These are phyloP conservation scores for Paecilomyces variotii DNA, from an alignment of 2,329 filamentous ascomycete species.

Conservation along the genomic window DNA sequence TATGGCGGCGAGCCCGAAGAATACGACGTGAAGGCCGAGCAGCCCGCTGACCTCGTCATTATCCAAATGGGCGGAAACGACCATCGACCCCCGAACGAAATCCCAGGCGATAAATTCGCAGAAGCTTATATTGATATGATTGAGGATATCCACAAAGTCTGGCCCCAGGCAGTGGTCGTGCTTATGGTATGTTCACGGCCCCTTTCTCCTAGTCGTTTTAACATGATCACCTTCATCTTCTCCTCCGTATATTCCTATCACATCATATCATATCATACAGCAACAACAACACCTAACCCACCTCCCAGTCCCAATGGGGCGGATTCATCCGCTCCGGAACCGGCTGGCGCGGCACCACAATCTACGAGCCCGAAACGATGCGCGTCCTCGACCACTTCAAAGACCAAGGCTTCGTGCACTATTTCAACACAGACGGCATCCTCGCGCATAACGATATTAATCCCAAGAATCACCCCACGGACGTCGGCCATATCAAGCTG, in stretches of 20 bases:
- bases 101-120: conserved; percentile 30
- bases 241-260: neutral
- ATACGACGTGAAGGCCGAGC: conserved; percentile 16
- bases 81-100: conserved; percentile 34
- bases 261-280: neutral
- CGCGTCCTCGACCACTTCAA: conserved; percentile 47
- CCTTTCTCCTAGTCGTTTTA: too few species aligned
- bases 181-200: conserved; percentile 21
- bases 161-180: conserved; percentile 36
- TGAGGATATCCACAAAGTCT: conserved; percentile 31
- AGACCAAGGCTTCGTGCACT: conserved; percentile 47
- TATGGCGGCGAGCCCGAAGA: conserved; percentile 30
- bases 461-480: conserved; percentile 52
- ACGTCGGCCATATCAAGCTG: conserved; percentile 54
- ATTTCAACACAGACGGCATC: conserved; percentile 55
- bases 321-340: conserved; percentile 46
- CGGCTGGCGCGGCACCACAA: conserved; percentile 40
- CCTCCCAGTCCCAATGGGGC: conserved; percentile 44
- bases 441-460: conserved; percentile 55
- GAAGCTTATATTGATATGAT: conserved; percentile 36
- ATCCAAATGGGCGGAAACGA: conserved; percentile 44
- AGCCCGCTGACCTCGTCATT: conserved; percentile 33
- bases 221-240: too few species aligned
- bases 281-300: conserved; percentile 1
- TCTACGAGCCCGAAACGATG: conserved; percentile 45